Evolutionary conservation across 1,139 yeast species (phyloP).

Genomic region (Martiniozyma asiatica): DNA sequence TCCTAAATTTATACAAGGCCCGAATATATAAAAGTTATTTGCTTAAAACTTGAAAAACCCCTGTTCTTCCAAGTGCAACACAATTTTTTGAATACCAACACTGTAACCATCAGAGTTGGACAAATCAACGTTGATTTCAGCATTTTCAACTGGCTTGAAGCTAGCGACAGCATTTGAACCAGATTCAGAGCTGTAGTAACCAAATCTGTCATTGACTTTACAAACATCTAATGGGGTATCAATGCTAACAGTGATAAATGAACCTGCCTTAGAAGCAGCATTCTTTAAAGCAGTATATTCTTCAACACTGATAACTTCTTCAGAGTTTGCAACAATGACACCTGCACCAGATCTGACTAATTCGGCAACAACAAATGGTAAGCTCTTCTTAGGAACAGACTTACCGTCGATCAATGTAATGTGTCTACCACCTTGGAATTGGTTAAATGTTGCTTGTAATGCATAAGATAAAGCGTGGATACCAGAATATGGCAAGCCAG

Average conservation of each 20-base stretch:
- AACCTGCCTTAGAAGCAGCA: slow-evolving; percentile 33
- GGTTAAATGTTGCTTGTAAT: slow-evolving; percentile 80
- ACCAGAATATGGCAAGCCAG: slow-evolving; percentile 47
- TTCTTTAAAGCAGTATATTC: slow-evolving; percentile 26
- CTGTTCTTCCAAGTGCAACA: slow-evolving; percentile 61
- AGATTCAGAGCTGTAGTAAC: slow-evolving; percentile 33
- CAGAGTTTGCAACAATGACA: slow-evolving; percentile 53
- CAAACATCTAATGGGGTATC: slow-evolving; percentile 35
- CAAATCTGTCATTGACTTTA: slow-evolving; percentile 35
- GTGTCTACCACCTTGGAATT: slow-evolving; percentile 77
- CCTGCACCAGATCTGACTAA: slow-evolving; percentile 86
- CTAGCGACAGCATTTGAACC: slow-evolving; percentile 29
- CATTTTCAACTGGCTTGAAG: slow-evolving; percentile 33
- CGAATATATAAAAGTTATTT: too few species aligned
- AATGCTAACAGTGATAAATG: slow-evolving; percentile 37
- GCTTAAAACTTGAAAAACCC: slow-evolving; percentile 49
- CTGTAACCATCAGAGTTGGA: slow-evolving; percentile 34
- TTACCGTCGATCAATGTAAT: slow-evolving; percentile 54
- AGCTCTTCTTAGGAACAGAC: slow-evolving; percentile 30
- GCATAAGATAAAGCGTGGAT: slow-evolving; percentile 68
- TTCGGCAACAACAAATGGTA: slow-evolving; percentile 62
- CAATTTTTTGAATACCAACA: slow-evolving; percentile 60
- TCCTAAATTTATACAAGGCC: too few species aligned
- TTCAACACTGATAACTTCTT: slow-evolving; percentile 32
- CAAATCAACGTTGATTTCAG: slow-evolving; percentile 43